These are phyloP conservation scores for Talinum fruticosum DNA, from an alignment of 148 eudicot species.

Conservation along the genomic window DNA sequence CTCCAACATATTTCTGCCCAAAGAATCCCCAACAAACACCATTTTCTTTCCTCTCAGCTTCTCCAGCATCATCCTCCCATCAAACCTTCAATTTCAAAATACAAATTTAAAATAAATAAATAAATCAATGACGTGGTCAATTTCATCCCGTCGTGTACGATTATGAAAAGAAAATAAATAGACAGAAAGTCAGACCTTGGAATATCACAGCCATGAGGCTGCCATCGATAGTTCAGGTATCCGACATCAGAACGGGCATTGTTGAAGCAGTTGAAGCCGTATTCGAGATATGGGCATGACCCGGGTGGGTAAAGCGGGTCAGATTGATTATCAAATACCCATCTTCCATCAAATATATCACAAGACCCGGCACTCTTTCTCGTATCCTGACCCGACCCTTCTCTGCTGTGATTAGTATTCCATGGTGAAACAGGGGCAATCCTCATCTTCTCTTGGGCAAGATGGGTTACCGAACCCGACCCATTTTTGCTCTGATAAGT, in stretches of 20 bases:
- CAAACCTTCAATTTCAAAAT: slow-evolving; percentile 33
- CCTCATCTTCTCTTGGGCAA: neutral
- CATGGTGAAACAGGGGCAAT: neutral
- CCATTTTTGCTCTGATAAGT: neutral
- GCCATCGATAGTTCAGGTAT: slow-evolving; percentile 44
- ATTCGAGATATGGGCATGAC: slow-evolving; percentile 58
- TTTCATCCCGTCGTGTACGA: too few species aligned
- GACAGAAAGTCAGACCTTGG: slow-evolving; percentile 43
- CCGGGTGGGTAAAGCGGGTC: slow-evolving; percentile 53
- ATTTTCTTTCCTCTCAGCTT: slow-evolving; percentile 56
- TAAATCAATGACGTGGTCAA: too few species aligned
- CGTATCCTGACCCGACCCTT: neutral
- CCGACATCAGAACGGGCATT: slow-evolving; percentile 53
- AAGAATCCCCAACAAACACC: slow-evolving; percentile 78
- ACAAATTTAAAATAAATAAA: neutral
- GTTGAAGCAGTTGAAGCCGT: slow-evolving; percentile 59
- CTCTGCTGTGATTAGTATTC: neutral
- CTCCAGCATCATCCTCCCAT: slow-evolving; percentile 54
- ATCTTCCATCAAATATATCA: slow-evolving; percentile 63
- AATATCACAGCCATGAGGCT: slow-evolving; percentile 52
- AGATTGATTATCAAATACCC: slow-evolving; percentile 40
- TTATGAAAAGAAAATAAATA: neutral
- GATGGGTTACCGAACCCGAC: neutral
- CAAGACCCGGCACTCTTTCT: slow-evolving; percentile 29
- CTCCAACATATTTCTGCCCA: slow-evolving; percentile 75